Conservation (phyloP, 2,329 filamentous ascomycete species). For the Cercospora canescens region DNA sequence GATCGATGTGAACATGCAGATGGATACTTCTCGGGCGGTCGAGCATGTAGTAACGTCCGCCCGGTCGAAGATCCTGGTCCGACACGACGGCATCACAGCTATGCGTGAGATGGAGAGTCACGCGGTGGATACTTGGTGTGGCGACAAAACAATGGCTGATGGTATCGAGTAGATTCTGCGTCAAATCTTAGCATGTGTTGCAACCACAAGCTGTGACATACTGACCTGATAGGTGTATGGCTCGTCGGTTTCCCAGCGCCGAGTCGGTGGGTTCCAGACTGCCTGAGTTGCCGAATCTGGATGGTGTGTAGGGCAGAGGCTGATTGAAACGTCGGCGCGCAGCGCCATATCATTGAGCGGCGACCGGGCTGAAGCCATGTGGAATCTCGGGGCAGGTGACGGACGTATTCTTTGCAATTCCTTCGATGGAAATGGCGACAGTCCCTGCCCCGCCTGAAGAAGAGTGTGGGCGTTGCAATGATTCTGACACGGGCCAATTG, state of each 20-base stretch:
- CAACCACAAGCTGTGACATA: background rate
- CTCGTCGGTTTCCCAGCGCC: background rate
- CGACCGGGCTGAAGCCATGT: background rate
- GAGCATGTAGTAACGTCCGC: background rate
- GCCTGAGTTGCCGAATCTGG: background rate
- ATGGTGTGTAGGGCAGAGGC: background rate
- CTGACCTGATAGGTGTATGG: background rate
- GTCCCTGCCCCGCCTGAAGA: no score
- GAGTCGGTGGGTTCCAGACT: background rate
- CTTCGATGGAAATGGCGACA: background rate
- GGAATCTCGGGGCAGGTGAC: no score
- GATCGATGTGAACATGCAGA: background rate
- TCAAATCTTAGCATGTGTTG: background rate
- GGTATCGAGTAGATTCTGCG: background rate
- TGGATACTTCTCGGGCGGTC: background rate
- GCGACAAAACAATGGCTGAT: background rate
- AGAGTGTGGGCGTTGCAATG: no score
- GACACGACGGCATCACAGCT: background rate
- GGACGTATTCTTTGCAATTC: no score
- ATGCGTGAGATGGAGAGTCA: background rate
- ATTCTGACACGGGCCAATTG: background rate
- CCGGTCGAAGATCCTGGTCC: background rate
- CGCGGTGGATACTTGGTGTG: background rate
- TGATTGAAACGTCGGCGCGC: background rate
- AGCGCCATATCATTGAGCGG: background rate